These are phyloP conservation scores for Amauroascus verrucosus DNA, from an alignment of 2,329 filamentous ascomycete genomes.

Conservation along the genomic window DNA sequence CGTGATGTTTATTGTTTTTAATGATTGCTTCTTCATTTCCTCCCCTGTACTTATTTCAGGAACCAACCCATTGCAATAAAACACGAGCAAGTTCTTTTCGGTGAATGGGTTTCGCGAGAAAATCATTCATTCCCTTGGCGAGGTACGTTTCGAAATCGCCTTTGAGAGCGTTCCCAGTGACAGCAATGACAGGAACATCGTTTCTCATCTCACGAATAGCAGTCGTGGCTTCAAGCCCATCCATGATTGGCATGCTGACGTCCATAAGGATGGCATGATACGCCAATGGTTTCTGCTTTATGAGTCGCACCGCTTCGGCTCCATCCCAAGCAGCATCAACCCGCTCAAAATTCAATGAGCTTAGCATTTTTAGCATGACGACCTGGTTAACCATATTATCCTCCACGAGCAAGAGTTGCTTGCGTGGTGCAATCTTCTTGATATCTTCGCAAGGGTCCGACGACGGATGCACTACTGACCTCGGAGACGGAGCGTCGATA, in stretches of 20 bases:
- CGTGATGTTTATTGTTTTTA: not conserved
- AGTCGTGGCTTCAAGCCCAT: conserved; percentile 37
- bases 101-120: conserved; percentile 47
- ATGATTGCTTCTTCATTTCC: not conserved
- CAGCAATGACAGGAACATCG: conserved; percentile 43
- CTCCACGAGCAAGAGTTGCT: conserved; percentile 35
- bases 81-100: conserved; percentile 39
- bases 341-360: conserved; percentile 33
- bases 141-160: conserved; percentile 46
- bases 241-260: conserved; percentile 40
- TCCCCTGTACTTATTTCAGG: not conserved
- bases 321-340: conserved; percentile 38
- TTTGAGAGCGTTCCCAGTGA: conserved; percentile 48
- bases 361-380: conserved; percentile 32
- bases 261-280: conserved; percentile 42
- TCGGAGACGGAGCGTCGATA: not conserved
- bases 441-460: conserved; percentile 26
- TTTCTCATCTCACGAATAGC: conserved; percentile 33
- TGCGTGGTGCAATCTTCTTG: conserved; percentile 30
- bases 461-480: conserved; percentile 8
- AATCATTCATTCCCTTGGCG: conserved; percentile 47
- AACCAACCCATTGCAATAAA: conserved; percentile 29
- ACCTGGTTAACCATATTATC: conserved; percentile 38
- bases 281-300: conserved; percentile 34
- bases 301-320: conserved; percentile 34